These are phyloP conservation scores for Cyclotella baltica DNA, from an alignment of 108 stramenopile species.

Conservation along the genomic window DNA sequence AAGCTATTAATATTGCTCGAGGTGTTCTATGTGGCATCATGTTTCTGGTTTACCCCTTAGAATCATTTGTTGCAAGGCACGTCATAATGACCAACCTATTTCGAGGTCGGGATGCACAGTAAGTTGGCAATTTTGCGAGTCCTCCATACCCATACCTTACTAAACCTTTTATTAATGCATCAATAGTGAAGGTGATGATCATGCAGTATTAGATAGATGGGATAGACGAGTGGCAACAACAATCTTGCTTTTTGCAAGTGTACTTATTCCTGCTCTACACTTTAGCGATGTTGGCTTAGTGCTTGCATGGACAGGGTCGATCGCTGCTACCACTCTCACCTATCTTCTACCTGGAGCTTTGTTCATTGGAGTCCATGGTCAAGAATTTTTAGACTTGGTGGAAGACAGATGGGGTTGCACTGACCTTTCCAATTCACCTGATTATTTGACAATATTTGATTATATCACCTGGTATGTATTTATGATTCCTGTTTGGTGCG, in stretches of 20 bases:
- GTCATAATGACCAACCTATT: conserved; percentile 82
- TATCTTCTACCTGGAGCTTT: conserved; percentile 82
- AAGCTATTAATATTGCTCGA: conserved; percentile 63
- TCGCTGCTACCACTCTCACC: conserved; percentile 72
- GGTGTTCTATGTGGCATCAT: conserved; percentile 74
- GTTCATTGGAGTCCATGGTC: conserved; percentile 81
- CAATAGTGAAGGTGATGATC: conserved; percentile 78
- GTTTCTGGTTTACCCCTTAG: conserved; percentile 88
- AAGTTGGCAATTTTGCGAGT: not conserved
- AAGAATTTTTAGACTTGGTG: conserved; percentile 70
- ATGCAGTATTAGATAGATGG: conserved; percentile 72
- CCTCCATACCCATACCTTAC: no score
- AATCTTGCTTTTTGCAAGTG: conserved; percentile 60
- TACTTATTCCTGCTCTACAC: conserved; percentile 69
- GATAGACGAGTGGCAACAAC: conserved; percentile 79
- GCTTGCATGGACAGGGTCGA: conserved; percentile 65
- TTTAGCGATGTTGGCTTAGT: conserved; percentile 66
- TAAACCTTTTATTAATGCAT: no score
- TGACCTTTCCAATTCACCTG: not conserved
- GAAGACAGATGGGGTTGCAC: conserved; percentile 40
- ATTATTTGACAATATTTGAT: not conserved
- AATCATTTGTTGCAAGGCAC: conserved; percentile 84
- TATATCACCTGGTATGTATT: conserved; percentile 63
- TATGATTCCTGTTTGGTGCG: conserved; percentile 79
- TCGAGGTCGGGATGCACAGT: conserved; percentile 74